Evolutionary conservation across 805 yeast genomes (phyloP), one percentile per base, ranked within the genome.

Genomic region (Ogataea populi-albae): DNA sequence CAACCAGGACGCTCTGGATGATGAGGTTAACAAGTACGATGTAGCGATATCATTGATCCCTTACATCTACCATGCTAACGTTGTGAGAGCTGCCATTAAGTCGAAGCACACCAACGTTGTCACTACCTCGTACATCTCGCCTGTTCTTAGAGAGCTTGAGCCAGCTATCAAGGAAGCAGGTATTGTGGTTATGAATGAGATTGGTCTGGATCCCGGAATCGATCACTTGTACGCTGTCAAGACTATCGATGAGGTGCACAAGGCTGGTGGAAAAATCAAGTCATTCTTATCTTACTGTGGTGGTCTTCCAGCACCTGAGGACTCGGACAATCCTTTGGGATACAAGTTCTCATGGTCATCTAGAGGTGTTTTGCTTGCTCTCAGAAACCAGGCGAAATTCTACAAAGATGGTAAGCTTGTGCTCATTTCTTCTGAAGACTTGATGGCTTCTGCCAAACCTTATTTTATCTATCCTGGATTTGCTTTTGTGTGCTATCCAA

Each of bases 311-410:
- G 93, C 98, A 21, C 97, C 98, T 46, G 98, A 91, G 69, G 78
- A 82, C 65, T 91, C 98, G 20, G 95, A 88, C 69, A 93, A 93
- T 70, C 98, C 98, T 40, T 74, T 93, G 62, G 98, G 98, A 52
- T 93, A 93, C 79, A 93, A 93, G 73, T 93, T 93, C 69, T 89
- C 98, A 27, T 93, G 98, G 98, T 87, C 97, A 21, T 89, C 98
- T 23, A 81, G 98, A 68, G 98, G 98, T 68, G 98, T 93, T 26
- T 69, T 93, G 59, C 76, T 93, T 56, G 98, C 98, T 14, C 76
- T 93, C 61, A 83, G 96, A 75, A 94, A 93, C 73, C 69, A 83
- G 45, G 98, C 98, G 46, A 79, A 79, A 54, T 91, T 79, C 73
- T 91, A 81, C 77, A 69, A 82, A 66, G 81, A 87, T 58, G 97